These are phyloP conservation scores for Quercus variabilis DNA, from an alignment of 306 rosid species.

Conservation along the genomic window DNA sequence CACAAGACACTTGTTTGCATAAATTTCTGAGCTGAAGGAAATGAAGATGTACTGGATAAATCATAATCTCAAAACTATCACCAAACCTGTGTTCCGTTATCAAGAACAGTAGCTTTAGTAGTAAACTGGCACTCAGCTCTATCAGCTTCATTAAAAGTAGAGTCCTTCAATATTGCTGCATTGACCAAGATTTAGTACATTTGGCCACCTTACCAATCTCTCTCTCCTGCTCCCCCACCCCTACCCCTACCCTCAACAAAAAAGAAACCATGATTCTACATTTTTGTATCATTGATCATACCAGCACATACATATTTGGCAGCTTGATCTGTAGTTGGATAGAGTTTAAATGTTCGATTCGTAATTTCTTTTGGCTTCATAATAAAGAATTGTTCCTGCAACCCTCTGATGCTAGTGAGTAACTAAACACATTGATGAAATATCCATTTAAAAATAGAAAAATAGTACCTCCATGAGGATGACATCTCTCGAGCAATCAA, in stretches of 20 bases:
- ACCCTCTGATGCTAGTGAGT: neutral
- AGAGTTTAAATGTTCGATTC: constrained; percentile 66
- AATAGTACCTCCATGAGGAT: constrained; percentile 80
- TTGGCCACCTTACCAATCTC: neutral
- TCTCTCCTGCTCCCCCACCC: neutral
- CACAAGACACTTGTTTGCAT: neutral
- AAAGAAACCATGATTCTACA: neutral
- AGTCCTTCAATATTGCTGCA: constrained; percentile 89
- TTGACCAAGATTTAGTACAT: neutral
- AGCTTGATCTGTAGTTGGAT: constrained; percentile 81
- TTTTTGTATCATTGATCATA: constrained; percentile 32
- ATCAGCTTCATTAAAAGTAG: constrained; percentile 81
- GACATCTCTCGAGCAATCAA: constrained; percentile 86
- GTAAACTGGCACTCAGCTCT: constrained; percentile 95
- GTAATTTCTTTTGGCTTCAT: constrained; percentile 78
- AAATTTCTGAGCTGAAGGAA: neutral
- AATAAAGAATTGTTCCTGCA: constrained; percentile 80
- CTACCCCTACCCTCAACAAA: neutral
- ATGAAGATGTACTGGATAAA: neutral
- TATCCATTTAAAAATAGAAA: neutral
- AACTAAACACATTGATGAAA: neutral
- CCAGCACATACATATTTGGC: constrained; percentile 82
- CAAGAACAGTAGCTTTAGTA: constrained; percentile 74
- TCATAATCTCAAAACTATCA: neutral
- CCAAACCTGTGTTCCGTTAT: constrained; percentile 83